These are phyloP conservation scores for Botrytis deweyae DNA, from an alignment of 2,329 filamentous ascomycete genomes.

Conservation along the genomic window DNA sequence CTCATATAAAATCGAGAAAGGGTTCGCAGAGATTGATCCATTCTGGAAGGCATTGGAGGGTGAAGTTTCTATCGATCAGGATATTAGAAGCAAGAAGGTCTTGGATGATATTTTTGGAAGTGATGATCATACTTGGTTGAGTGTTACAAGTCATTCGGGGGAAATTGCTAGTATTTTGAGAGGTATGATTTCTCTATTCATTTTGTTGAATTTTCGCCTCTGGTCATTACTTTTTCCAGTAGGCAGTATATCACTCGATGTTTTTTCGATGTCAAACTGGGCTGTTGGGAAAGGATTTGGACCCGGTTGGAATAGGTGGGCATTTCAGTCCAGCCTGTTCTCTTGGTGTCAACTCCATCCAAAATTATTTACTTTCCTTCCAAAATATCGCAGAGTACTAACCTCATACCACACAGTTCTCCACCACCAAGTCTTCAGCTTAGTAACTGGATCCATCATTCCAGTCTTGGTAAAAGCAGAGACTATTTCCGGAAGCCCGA, in stretches of 20 bases:
- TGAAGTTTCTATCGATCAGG: slow-evolving; percentile 49
- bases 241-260: too few species aligned
- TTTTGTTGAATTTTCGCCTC: neutral
- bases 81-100: slow-evolving; percentile 45
- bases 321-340: too few species aligned
- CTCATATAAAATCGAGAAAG: slow-evolving; percentile 55
- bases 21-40: slow-evolving; percentile 58
- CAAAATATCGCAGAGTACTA: neutral
- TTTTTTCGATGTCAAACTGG: too few species aligned
- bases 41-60: slow-evolving; percentile 47
- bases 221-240: neutral
- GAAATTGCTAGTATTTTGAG: slow-evolving; percentile 53
- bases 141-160: slow-evolving; percentile 60
- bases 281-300: too few species aligned
- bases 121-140: slow-evolving; percentile 56
- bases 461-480: slow-evolving; percentile 65
- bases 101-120: slow-evolving; percentile 57
- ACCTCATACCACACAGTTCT: slow-evolving; percentile 43
- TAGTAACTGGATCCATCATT: slow-evolving; percentile 66
- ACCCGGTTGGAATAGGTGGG: too few species aligned
- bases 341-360: too few species aligned
- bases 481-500: slow-evolving; percentile 37
- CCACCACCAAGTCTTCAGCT: slow-evolving; percentile 57
- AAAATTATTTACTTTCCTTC: too few species aligned
- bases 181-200: slow-evolving; percentile 27